phyloP scores from a whole-genome alignment of 371 early-diverging fungal genomes.

The Circinella umbellata region DNA sequence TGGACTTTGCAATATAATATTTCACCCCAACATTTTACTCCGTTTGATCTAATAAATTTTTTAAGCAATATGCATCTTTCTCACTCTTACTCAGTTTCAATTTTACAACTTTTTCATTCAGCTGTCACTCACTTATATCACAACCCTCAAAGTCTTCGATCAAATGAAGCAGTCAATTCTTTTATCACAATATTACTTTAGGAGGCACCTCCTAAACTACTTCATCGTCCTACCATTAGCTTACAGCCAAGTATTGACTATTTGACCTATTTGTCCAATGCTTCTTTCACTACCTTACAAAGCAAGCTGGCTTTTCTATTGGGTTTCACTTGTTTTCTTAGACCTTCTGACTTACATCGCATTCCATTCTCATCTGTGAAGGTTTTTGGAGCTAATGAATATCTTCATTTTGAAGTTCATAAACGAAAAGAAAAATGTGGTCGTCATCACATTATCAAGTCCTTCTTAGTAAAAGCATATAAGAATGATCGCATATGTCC shows the following conservation, averaged over 20 bases:
- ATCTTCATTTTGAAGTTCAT: slow-evolving; percentile 37
- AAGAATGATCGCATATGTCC: neutral
- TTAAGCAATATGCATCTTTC: neutral
- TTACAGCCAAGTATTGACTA: slow-evolving; percentile 2
- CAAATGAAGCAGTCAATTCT: neutral
- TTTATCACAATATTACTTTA: neutral
- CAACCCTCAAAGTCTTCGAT: neutral
- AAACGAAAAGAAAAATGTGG: slow-evolving; percentile 40
- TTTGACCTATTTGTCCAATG: too few relatives aligned
- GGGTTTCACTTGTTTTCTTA: slow-evolving; percentile 6
- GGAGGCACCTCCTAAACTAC: neutral
- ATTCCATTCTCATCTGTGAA: neutral
- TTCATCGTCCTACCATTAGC: neutral
- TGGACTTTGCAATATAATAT: neutral
- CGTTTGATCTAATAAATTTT: neutral
- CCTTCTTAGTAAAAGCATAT: neutral
- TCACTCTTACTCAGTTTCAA: neutral
- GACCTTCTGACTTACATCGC: slow-evolving; percentile 15
- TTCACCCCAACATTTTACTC: neutral
- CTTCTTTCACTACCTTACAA: neutral
- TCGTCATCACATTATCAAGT: neutral
- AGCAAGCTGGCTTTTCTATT: slow-evolving; percentile 9
- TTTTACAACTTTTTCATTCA: neutral
- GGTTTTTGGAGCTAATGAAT: neutral
- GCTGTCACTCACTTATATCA: neutral